These are phyloP conservation scores for Dinochytrium kinnereticum DNA, from an alignment of 371 early-diverging fungal species.

Conservation along the genomic window DNA sequence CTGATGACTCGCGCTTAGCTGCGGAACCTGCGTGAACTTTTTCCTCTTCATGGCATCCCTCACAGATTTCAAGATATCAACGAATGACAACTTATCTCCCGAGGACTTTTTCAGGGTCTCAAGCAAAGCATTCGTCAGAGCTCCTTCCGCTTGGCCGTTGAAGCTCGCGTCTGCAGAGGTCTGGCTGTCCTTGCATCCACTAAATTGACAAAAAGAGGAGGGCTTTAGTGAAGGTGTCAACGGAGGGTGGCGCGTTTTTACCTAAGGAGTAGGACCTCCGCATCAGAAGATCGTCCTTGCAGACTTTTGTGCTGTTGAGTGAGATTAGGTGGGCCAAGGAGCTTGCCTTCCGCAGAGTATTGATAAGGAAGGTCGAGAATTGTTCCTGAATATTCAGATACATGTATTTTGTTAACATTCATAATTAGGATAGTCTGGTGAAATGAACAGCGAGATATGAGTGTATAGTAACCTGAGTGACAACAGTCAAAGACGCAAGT, in stretches of 20 bases:
- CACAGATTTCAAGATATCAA: slow-evolving; percentile 76
- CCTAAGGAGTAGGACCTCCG: slow-evolving; percentile 42
- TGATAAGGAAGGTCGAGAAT: slow-evolving; percentile 49
- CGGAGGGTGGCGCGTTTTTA: slow-evolving; percentile 1
- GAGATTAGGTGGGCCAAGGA: slow-evolving; percentile 17
- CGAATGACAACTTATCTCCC: slow-evolving; percentile 59
- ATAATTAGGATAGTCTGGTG: too few relatives aligned
- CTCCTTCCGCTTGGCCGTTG: slow-evolving; percentile 58
- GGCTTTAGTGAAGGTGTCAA: neutral
- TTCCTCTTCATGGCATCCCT: slow-evolving; percentile 67
- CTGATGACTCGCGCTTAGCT: slow-evolving; percentile 7
- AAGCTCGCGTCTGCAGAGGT: slow-evolving; percentile 85
- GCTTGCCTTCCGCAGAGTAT: slow-evolving; percentile 47
- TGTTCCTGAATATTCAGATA: slow-evolving; percentile 14
- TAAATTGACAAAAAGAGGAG: too few relatives aligned
- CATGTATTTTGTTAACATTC: neutral
- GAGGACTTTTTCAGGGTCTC: slow-evolving; percentile 61
- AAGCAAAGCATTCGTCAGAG: slow-evolving; percentile 88
- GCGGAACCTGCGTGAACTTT: slow-evolving; percentile 72
- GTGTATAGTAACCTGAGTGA: slow-evolving; percentile 38
- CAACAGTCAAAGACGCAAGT: slow-evolving; percentile 82
- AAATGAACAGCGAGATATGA: too few relatives aligned
- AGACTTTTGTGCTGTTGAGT: slow-evolving; percentile 10
- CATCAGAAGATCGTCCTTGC: slow-evolving; percentile 33
- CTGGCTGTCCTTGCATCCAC: slow-evolving; percentile 89